Base-by-base conservation (phyloP, 108 stramenopile species). In the Epithemia pelagica region DNA sequence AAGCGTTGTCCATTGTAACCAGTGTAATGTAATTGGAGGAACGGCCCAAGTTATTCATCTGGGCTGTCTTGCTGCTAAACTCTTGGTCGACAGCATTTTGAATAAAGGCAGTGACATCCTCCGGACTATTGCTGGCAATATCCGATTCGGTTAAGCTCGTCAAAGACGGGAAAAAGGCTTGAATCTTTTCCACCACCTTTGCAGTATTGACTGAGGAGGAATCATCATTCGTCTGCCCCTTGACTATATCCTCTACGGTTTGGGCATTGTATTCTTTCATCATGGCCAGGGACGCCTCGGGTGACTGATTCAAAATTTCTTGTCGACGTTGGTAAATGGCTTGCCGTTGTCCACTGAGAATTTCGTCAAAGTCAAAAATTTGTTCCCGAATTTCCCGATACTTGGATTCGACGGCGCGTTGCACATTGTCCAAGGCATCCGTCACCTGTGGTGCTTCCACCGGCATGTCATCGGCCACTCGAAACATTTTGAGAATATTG, bases 381-480 rank as follows among this genome's bases (percentile, higher is more conserved):
- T 90, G 82, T 0, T 76, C 80, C 30, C 94, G 87, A 63, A 92
- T 89, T 32, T 91, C 91, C 25, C 83, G 79, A 59, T 92, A 92
- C 67, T 92, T 90, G 58, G 83, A 87, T 75, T 95, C 94, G 22
- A 95, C 94, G 0, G 78, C 87, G 23, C 73, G 65, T 62, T 95
- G 94, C 2, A 95, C 90, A 64, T 90, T 91, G 64, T 89, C 78
- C 69, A 95, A 65, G 21, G 91, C 85, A 10, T 92, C 86, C 0
- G 86, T 84, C 1, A 95, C 89, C 69, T 91, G 86, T 2, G 82
- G 85, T 18, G 90, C 90, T 68, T 95, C 94, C 30, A 95, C 77
- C 23, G 94, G 90, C 91, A 95, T 91, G 71, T 95, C 91, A 8
- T 95, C 94, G 23, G 83, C 82, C 5, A 95, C 91, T 24, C 94